Evolutionary conservation across 441 rosid genomes (phyloP), one percentile per base, ranked within the genome.

Genomic region (Biscutella laevigata): DNA sequence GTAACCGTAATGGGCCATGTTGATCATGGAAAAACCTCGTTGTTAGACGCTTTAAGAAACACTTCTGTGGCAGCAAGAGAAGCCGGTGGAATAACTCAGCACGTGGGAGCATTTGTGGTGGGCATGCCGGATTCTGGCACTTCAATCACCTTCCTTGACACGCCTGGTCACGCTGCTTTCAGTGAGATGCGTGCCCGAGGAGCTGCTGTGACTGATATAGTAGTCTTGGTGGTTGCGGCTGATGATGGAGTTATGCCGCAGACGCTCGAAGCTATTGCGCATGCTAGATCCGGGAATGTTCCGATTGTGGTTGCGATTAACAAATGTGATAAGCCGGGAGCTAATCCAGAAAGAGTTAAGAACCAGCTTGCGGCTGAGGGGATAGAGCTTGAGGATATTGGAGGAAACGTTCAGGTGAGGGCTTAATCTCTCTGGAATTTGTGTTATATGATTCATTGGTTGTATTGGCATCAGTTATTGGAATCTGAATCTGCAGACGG

Each of bases 81-180:
- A 86, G 95, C 98, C n/a, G 94, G 96, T 28, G 98, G 96, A 69
- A 92, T 92, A 78, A 92, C 98, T 49, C 98, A 92, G 58, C 95
- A 88, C 52, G 69, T 92, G 10, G 98, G 96, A 58, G 98, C 94
- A 28, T 92, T 92, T 57, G 81, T 86, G 40, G 96, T 86, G 38
- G 67, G 76, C 65, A 92, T 92, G 95, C 71, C 80, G 0, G 82
- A 83, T 22, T 9, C 91, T 71, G 65, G 80, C 78, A 62, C 79
- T 87, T 27, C 67, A 19, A 67, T 67, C 47, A 67, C 67, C 7
- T 67, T 85, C 77, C 87, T 91, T 11, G 94, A 91, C 62, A 91
- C 95, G 19, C 98, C 89, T 55, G 98, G 96, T 29, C 95, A 88
- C 59, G 96, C 95, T 0, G 94, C 94, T 47, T 92, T 86, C 66